These are phyloP conservation scores for Stellera chamaejasme DNA, from an alignment of 345 rosid species.

Conservation along the genomic window DNA sequence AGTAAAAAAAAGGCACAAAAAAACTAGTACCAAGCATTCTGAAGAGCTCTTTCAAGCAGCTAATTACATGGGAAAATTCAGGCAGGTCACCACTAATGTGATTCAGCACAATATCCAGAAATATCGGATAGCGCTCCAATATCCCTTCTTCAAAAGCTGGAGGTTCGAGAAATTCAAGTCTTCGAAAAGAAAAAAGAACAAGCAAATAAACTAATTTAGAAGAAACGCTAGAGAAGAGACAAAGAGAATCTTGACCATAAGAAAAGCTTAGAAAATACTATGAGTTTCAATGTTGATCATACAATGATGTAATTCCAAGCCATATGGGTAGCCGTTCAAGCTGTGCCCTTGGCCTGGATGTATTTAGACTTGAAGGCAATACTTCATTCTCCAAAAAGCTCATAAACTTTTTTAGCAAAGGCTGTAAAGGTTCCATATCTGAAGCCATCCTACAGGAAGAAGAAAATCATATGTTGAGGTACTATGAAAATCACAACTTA, in stretches of 20 bases:
- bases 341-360: constrained; percentile 58
- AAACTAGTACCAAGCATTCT: constrained; percentile 73
- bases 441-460: constrained; percentile 54
- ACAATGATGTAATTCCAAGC: constrained; percentile 96
- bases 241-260: background rate
- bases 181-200: constrained; percentile 34
- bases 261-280: too few species aligned
- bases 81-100: constrained; percentile 81
- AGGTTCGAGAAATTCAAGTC: constrained; percentile 94
- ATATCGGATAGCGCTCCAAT: constrained; percentile 84
- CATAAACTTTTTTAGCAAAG: constrained; percentile 69
- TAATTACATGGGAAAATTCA: constrained; percentile 84
- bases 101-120: constrained; percentile 86
- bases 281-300: constrained; percentile 25
- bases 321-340: constrained; percentile 73
- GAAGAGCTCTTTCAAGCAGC: constrained; percentile 82
- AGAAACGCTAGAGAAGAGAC: constrained; percentile 1
- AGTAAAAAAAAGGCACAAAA: constrained; percentile 13
- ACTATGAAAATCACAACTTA: background rate
- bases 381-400: constrained; percentile 79
- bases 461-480: constrained; percentile 16
- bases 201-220: constrained; percentile 8
- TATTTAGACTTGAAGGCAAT: constrained; percentile 43
- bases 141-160: constrained; percentile 96
- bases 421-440: constrained; percentile 92